Conservation (phyloP, 2,329 filamentous ascomycete genomes). For the Xylariaceae sp. region DNA sequence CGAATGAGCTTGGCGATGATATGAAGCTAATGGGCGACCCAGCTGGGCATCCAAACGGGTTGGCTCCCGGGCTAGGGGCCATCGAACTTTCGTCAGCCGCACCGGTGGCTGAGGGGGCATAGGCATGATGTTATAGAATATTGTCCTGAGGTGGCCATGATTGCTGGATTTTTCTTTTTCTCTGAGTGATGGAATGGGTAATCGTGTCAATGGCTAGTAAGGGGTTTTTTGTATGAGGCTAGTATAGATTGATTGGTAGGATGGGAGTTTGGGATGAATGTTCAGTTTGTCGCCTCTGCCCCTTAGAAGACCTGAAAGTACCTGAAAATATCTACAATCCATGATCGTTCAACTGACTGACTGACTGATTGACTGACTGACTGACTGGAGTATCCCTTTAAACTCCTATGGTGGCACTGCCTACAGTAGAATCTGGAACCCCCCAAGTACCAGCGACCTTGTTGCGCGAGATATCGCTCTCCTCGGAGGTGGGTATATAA, state of each 20-base stretch:
- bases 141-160: slow-evolving; percentile 30
- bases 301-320: neutral
- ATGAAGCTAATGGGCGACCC: neutral
- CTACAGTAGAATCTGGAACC: too few relatives aligned
- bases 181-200: slow-evolving; percentile 3
- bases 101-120: slow-evolving; percentile 21
- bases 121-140: slow-evolving; percentile 27
- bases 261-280: neutral
- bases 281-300: neutral
- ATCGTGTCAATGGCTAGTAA: neutral
- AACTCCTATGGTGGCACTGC: too few relatives aligned
- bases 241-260: neutral
- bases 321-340: neutral
- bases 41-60: slow-evolving; percentile 16
- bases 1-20: slow-evolving; percentile 1
- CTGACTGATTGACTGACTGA: too few relatives aligned
- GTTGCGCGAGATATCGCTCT: too few relatives aligned
- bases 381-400: too few relatives aligned
- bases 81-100: slow-evolving; percentile 28
- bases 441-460: too few relatives aligned
- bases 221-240: neutral
- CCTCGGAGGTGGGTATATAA: too few relatives aligned
- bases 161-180: slow-evolving; percentile 14
- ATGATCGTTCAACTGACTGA: too few relatives aligned
- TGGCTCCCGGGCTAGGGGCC: slow-evolving; percentile 27